Conservation (phyloP, 306 rosid species). For the Quercus agrifolia region DNA sequence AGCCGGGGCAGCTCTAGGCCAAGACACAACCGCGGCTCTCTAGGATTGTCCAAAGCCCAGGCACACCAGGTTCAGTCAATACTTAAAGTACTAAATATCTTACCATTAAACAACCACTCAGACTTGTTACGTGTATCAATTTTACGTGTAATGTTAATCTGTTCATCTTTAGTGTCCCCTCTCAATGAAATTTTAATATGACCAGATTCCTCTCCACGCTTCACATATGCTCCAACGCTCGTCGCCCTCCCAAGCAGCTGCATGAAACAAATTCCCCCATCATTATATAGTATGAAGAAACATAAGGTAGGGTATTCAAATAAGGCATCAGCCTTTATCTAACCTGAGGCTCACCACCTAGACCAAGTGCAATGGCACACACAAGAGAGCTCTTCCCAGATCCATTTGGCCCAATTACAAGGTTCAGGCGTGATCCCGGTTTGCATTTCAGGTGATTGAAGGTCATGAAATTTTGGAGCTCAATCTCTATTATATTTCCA, state of each 20-base stretch:
- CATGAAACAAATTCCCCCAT: conserved; percentile 19
- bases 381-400: conserved; percentile 97
- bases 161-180: conserved; percentile 56
- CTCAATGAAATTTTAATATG: conserved; percentile 66
- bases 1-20: too few relatives aligned
- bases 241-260: conserved; percentile 93
- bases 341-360: conserved; percentile 98
- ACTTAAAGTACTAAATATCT: conserved; percentile 13
- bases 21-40: background rate
- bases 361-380: conserved; percentile 96
- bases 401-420: conserved; percentile 95
- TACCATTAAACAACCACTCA: conserved; percentile 85
- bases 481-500: conserved; percentile 84
- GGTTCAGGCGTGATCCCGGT: conserved; percentile 86
- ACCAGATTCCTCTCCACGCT: conserved; percentile 88
- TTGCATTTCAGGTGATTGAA: conserved; percentile 74
- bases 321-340: conserved; percentile 18
- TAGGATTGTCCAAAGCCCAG: background rate
- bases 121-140: conserved; percentile 75
- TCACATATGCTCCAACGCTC: conserved; percentile 74
- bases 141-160: conserved; percentile 55
- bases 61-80: background rate
- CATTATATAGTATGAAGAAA: conserved; percentile 13
- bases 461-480: conserved; percentile 89
- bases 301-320: background rate